Base-by-base conservation (phyloP, 192 early-diverging fungal genomes). In the Podila horticola region DNA sequence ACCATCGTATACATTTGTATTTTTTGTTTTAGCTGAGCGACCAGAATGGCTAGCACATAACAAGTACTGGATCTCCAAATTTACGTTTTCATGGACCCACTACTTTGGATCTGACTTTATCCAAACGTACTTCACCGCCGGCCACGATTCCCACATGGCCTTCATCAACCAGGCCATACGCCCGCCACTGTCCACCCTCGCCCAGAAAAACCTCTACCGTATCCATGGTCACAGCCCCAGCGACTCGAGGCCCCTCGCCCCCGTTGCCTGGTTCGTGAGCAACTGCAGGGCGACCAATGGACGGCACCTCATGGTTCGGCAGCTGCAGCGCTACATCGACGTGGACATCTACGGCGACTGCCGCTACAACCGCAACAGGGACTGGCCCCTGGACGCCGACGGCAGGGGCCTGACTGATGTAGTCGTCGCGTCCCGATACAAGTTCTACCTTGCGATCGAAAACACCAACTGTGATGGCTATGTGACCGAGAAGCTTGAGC, bases 341-440 rank as follows among this genome's bases (percentile, higher is more conserved):
- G 50, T 84, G 22, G 83, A 72, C 15, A 74, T 72, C 26, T 83
- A 84, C 57, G 82, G 71, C 10, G 24, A 26, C 7, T 84, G 75
- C 62, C 20, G 38, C 22, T 48, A 31, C 33, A 71, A 64, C 49
- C 71, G 51, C 52, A 74, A 69, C 48, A 24, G 50, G 28, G 36
- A 22, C 12, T 74, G 67, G 52, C 62, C 68, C 9, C 31, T 30
- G 38, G 62, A 62, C 11, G 28, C 51, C 17, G 9, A 41, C 36
- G 60, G 33, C 31, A 10, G 48, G 6, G 29, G n/a, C 6, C 38
- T 74, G 66, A 26, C 30, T 3, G 48, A 49, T 30, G 29, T 34
- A 6, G 67, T 66, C 10, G 22, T 77, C 0, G 57, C 49, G 0
- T 49, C 51, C 4, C 52, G 26, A 1, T 77, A 77, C 59, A 58